Evolutionary conservation across 768 basidiomycete species (phyloP), one percentile per base, ranked within the genome.

Genomic region (Mycena polygramma): DNA sequence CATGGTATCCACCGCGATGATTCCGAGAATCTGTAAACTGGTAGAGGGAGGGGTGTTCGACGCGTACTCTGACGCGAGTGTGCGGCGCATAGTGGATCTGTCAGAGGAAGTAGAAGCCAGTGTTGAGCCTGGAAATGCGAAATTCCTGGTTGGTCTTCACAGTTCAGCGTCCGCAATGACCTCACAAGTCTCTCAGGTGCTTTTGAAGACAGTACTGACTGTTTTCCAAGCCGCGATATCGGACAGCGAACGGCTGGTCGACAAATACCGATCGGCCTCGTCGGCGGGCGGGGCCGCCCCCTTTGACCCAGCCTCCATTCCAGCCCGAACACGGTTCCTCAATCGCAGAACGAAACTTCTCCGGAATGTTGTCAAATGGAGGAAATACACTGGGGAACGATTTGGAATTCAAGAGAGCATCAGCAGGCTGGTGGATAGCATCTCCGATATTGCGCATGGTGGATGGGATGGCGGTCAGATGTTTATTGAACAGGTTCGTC

Each of bases 41-140:
- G 77, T 98, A n/a, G 89, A 92, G 66, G 86, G 85, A n/a, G 96
- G 96, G 30, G 92, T 87, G 7, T 83, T 96, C 63, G 93, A 98
- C 77, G 90, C 93, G 1, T 96, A 94, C 79, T 97, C 95, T 3
- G 83, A 84, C 39, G 80, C 74, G 41, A 87, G 92, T 75, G 83
- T 92, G 4, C 84, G 88, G 41, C 83, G 89, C 51, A 81, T 92
- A 55, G 83, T 94, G 30, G 92, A 97, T 80, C 78, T 97, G 15
- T 83, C 88, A 30, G 95, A 98, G 77, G 91, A 97, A 77, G 80
- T 96, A 4, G 93, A 94, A 78, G 89, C 89, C 2, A 91, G 90
- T 52, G 84, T 95, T 24, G 93, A 92, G 59, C 80, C 81, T 46
- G 89, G 88, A 73, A 87, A 86, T 77, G 81, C 78, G 66, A 93